Conservation (phyloP, 768 basidiomycete genomes). For the Amylocystis lapponica region DNA sequence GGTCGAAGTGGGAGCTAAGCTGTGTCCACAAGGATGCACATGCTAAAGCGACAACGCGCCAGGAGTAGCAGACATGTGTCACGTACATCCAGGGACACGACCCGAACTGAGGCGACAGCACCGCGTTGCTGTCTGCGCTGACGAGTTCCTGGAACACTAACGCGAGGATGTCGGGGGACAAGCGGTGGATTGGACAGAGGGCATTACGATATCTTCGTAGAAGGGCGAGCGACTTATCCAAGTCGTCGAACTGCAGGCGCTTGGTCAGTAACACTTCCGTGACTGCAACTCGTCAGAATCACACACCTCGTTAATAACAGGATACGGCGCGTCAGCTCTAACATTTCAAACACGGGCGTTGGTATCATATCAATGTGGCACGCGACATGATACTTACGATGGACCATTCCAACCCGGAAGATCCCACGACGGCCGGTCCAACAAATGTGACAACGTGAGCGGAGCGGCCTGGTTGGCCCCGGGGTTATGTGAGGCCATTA, state of each 20-base stretch:
- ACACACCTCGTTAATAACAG: conserved; percentile 11
- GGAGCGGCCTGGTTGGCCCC: not conserved
- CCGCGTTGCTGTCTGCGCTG: conserved; percentile 9
- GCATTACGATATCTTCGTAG: conserved; percentile 23
- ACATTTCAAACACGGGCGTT: not conserved
- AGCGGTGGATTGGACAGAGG: conserved; percentile 19
- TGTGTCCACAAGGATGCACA: conserved; percentile 21
- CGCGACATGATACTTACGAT: conserved; percentile 7
- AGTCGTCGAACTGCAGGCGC: conserved; percentile 11
- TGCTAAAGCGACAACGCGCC: conserved; percentile 18
- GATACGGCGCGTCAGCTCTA: conserved; percentile 4
- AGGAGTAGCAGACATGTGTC: conserved; percentile 21
- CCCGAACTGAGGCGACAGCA: conserved; percentile 14
- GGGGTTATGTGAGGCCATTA: conserved; percentile 1
- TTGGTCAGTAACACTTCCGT: not conserved
- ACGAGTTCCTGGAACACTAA: conserved; percentile 17
- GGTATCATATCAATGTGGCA: not conserved
- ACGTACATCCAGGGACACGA: conserved; percentile 16
- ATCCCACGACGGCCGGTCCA: conserved; percentile 18
- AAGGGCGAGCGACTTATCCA: conserved; percentile 20
- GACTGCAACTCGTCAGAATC: not conserved
- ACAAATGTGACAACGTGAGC: conserved; percentile 15
- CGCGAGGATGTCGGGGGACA: conserved; percentile 20
- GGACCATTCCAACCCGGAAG: conserved; percentile 19
- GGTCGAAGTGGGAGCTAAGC: conserved; percentile 19